A percentile compares a stretch with the other conserved stretches of the same genome.
Conservation (phyloP, 2,329 filamentous ascomycete genomes). For the Diaporthe sp. region DNA sequence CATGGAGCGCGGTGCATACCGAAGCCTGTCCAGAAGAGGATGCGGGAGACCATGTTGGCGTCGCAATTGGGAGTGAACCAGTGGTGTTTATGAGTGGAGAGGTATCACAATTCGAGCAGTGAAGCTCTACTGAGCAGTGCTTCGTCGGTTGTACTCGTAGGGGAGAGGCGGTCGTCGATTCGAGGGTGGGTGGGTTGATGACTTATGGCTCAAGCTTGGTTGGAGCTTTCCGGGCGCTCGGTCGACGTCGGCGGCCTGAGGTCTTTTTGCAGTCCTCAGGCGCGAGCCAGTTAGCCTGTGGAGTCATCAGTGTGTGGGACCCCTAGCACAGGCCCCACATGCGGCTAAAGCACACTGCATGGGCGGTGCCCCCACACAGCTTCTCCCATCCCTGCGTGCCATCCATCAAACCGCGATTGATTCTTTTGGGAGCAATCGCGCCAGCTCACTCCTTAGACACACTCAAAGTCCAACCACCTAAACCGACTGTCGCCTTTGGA, state of each 20-base stretch:
- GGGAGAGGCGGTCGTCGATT: background rate
- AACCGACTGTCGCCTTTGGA: background rate
- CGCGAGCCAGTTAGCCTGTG: constrained; percentile 2
- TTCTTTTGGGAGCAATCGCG: background rate
- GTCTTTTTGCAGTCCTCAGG: constrained; percentile 39
- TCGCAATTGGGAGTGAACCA: constrained; percentile 21
- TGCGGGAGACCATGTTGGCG: constrained; percentile 70
- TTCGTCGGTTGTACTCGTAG: constrained; percentile 33
- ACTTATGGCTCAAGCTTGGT: constrained; percentile 34
- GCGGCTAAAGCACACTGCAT: constrained; percentile 38
- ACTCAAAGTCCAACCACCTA: background rate
- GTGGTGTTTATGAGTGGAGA: constrained; percentile 35
- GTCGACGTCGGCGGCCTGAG: constrained; percentile 39
- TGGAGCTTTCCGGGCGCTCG: constrained; percentile 36
- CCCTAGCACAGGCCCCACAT: constrained; percentile 36
- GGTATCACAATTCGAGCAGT: constrained; percentile 14
- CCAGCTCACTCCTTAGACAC: background rate
- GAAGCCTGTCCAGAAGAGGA: constrained; percentile 91
- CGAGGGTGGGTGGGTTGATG: constrained; percentile 30
- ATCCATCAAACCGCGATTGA: constrained; percentile 23
- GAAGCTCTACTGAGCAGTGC: constrained; percentile 36
- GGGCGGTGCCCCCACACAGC: constrained; percentile 21
- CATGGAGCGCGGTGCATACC: constrained; percentile 71
- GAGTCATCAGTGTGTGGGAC: background rate
- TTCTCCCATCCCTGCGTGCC: constrained; percentile 37